Conservation (phyloP, 192 early-diverging fungal genomes). For the Entomortierella beljakovae region DNA sequence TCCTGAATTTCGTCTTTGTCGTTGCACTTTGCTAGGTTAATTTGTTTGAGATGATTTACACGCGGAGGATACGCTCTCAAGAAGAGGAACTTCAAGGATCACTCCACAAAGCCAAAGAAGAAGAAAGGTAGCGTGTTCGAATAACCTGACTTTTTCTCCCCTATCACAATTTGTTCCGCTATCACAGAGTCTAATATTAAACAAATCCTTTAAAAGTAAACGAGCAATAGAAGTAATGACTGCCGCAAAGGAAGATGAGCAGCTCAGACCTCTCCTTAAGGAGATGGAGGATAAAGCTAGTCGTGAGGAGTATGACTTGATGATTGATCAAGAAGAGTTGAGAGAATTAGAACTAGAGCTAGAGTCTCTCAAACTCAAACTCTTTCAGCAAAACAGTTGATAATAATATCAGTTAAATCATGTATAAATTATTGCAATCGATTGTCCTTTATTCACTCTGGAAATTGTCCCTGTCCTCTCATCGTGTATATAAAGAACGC, state of each 20-base stretch:
- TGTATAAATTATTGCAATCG: not conserved
- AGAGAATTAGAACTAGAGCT: conserved; percentile 2
- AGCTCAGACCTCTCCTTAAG: conserved; percentile 3
- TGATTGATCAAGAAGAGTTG: conserved; percentile 20
- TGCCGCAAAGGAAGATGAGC: conserved; percentile 10
- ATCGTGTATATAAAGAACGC: conserved; percentile 17
- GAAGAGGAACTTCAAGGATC: conserved; percentile 3
- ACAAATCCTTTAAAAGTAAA: conserved; percentile 4
- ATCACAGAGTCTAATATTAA: not conserved
- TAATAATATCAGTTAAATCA: not conserved
- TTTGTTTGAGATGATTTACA: conserved; percentile 9
- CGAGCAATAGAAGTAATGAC: conserved; percentile 12
- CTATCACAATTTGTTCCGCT: too few relatives aligned
- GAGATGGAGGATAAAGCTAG: conserved; percentile 26
- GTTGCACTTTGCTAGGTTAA: not conserved
- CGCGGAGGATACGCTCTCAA: conserved; percentile 7
- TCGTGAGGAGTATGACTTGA: conserved; percentile 25
- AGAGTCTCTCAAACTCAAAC: conserved; percentile 10
- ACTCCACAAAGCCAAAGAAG: conserved; percentile 3
- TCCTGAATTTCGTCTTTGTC: not conserved
- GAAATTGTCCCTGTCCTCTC: conserved; percentile 22
- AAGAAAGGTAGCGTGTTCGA: conserved; percentile 18
- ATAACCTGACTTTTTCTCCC: too few relatives aligned
- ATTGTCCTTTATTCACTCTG: conserved; percentile 28
- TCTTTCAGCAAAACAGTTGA: not conserved